phyloP scores from a whole-genome alignment of 129 eudicot species.

The sunflower (Helianthus annuus) region HanXRQr2.0-SUNRISE NC_035444.2:17267805-17268304 shows the following conservation, averaged over 20 bases:
- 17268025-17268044: constrained; percentile 83
- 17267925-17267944: constrained; percentile 66
- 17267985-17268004: constrained; percentile 61
- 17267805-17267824: constrained; percentile 85
- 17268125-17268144: constrained; percentile 79
- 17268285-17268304: constrained; percentile 15
- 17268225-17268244: constrained; percentile 14
- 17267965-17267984: constrained; percentile 60
- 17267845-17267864: constrained; percentile 85
- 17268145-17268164: constrained; percentile 62
- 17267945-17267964: constrained; percentile 74
- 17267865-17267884: constrained; percentile 87
- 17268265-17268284: constrained; percentile 6
- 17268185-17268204: constrained; percentile 10
- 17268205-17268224: background rate
- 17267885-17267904: constrained; percentile 69
- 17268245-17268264: constrained; percentile 29
- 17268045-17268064: constrained; percentile 75
- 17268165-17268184: background rate
- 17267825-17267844: constrained; percentile 80
- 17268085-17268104: constrained; percentile 63
- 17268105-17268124: constrained; percentile 89
- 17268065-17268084: constrained; percentile 66
- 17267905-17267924: constrained; percentile 76
- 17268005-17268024: constrained; percentile 65